Evolutionary conservation across 2,329 filamentous ascomycete genomes (phyloP), one percentile per base, ranked within the genome.

Genomic region (Clathrospora elynae): DNA sequence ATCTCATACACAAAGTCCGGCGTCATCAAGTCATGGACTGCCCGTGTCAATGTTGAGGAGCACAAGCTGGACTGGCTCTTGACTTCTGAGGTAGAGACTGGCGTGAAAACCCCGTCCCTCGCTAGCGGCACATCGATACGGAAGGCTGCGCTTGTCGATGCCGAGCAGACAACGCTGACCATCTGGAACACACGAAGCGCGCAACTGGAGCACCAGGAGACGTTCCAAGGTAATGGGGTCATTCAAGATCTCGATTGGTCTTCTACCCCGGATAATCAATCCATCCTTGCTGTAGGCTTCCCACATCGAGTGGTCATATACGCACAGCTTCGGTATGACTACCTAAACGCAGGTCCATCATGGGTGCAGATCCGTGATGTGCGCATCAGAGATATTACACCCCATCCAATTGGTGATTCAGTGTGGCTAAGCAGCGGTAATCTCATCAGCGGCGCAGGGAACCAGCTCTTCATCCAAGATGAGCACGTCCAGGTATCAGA

Each of bases 231-330:
- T 9, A 80, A 86, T 46, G 87, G 93, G 57, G 80, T 79, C 5
- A 90, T 96, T 26, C 84, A 86, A 51, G 91, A 96, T 67, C 80
- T 96, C 9, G 90, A 96, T 67, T 96, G 92, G 92, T 92, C 90
- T 1, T 92, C 88, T 3, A 96, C 91, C 0, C 90, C 90, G 0
- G 89, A 95, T 66, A 84, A 84, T 34, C 90, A 96, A 62, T 92
- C 88, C 1, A 90, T 96, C 41, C 76, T 96, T 13, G 89, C 91
- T 1, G 88, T 96, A n/a, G 90, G 91, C 0, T 96, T 96, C 62
- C 85, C 86, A n/a, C 88, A 91, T 53, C 83, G 87, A 42, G 86
- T 96, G 4, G 72, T 95, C 19, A 77, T 96, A 2, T 79, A 96
- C 17, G 86, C 87, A 5, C 90, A 96, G 64, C 84, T 95, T 73